Evolutionary conservation across 169 alveolate species (phyloP).

Genomic region (Eimeria brunetti): DNA sequence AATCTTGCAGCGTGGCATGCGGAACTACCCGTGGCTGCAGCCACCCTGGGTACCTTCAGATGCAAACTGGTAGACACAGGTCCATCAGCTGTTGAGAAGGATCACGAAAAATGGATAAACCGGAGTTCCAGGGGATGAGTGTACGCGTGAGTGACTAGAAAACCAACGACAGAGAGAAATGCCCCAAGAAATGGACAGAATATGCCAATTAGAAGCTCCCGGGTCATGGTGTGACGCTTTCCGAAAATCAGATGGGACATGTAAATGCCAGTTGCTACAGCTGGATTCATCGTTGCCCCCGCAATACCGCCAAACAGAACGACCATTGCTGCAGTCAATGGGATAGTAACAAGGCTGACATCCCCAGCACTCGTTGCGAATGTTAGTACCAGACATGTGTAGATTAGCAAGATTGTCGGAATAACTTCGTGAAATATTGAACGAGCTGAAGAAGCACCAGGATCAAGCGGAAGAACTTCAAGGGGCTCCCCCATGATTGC

Average conservation of each 20-base stretch:
- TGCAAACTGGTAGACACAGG: neutral
- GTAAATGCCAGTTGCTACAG: constrained; percentile 76
- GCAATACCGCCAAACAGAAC: constrained; percentile 75
- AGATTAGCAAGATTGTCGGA: constrained; percentile 76
- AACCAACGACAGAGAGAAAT: constrained; percentile 74
- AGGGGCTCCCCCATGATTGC: constrained; percentile 80
- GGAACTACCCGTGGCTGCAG: neutral
- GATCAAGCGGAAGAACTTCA: constrained; percentile 78
- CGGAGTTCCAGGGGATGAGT: constrained; percentile 77
- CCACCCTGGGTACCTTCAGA: neutral
- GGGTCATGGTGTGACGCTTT: constrained; percentile 22
- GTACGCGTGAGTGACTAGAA: constrained; percentile 74
- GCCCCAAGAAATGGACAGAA: constrained; percentile 79
- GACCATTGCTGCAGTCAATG: constrained; percentile 66
- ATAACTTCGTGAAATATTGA: constrained; percentile 79
- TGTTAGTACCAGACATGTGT: constrained; percentile 67
- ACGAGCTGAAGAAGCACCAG: constrained; percentile 76
- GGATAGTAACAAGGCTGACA: constrained; percentile 74
- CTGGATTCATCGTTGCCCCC: constrained; percentile 80
- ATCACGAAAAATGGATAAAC: constrained; percentile 48
- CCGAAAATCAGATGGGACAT: constrained; percentile 68
- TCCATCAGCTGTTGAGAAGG: neutral
- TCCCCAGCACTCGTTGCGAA: constrained; percentile 72
- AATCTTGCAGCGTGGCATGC: neutral
- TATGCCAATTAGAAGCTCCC: constrained; percentile 61